Evolutionary conservation across 2,329 filamentous ascomycete genomes (phyloP), one percentile per base, ranked within the genome.

Genomic region (Paracorniculantispora psalliotae): DNA sequence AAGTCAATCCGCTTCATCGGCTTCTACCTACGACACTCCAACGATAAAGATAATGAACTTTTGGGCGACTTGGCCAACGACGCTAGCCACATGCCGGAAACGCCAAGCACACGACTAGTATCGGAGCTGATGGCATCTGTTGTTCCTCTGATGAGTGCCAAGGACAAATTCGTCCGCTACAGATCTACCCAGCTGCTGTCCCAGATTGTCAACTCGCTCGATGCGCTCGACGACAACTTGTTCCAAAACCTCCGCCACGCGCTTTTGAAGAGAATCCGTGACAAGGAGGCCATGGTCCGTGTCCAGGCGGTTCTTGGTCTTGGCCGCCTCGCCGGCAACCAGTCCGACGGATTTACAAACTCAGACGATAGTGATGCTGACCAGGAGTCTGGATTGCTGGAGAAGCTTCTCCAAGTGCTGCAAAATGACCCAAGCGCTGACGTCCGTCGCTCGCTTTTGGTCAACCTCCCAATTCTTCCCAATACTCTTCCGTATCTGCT

Each of bases 351-450:
- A 12, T 85, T 85, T 65, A 82, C 81, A 37, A 83, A 90, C 63
- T 84, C 87, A 12, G 88, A 91, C 48, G 86, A 87, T 39, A 88
- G 86, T 60, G 86, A 89, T 33, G 80, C 79, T 23, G 81, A 81
- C 23, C 79, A 81, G 12, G 81, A 83, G 12, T 85, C 83, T 9
- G 89, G 90, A 9, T 79, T 97, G 41, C 77, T 96, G 25, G 86
- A 90, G 61, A 96, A 92, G 72, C 83, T 97, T 4, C 79, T 97
- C 10, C 89, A 96, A 66, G 88, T 96, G 30, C 81, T 97, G 65
- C 92, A 96, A 70, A 94, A 97, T 66, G 94, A 99, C 67, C 90
- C 93, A 0, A 96, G 91, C 65, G 92, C 93, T 2, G 94, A 99
- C 67, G 94, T 99, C 37, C 84, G 94, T 64, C 86, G 92, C 62